Percentiles rank a stretch among this genome's conserved stretches.
Conservation (phyloP, 305 asterid species). For the Solanum hybrid region DNA sequence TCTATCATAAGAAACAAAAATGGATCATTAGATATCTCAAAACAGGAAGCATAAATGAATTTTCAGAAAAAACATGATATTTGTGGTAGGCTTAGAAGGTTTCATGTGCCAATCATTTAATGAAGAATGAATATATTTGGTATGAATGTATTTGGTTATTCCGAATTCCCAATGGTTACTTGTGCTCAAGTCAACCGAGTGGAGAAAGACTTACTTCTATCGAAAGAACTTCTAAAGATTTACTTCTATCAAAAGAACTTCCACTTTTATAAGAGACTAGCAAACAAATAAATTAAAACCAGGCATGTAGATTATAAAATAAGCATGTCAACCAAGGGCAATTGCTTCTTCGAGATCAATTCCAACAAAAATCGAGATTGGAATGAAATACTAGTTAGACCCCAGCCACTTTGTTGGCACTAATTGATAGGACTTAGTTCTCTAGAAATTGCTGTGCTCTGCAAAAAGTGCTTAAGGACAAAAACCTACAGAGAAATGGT, state of each 20-base stretch:
- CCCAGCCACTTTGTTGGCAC: not conserved
- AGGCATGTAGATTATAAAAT: too few relatives aligned
- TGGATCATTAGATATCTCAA: not conserved
- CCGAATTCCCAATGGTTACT: not conserved
- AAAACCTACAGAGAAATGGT: not conserved
- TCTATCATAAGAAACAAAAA: not conserved
- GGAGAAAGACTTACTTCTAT: not conserved
- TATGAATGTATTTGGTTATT: not conserved
- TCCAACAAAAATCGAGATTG: not conserved
- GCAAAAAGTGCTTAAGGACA: not conserved
- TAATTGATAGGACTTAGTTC: not conserved
- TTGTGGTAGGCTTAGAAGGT: not conserved
- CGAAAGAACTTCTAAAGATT: not conserved
- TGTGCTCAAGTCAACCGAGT: not conserved
- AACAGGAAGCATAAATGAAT: not conserved
- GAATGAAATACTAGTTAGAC: not conserved
- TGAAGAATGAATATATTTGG: not conserved
- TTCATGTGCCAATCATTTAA: not conserved
- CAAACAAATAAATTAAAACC: not conserved
- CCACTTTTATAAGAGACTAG: not conserved
- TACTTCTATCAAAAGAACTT: not conserved
- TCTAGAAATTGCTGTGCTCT: not conserved
- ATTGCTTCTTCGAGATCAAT: not conserved
- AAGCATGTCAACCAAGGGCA: not conserved
- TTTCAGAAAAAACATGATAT: not conserved